Base-by-base conservation (phyloP, 306 rosid species). In the Canavalia ensiformis region DNA sequence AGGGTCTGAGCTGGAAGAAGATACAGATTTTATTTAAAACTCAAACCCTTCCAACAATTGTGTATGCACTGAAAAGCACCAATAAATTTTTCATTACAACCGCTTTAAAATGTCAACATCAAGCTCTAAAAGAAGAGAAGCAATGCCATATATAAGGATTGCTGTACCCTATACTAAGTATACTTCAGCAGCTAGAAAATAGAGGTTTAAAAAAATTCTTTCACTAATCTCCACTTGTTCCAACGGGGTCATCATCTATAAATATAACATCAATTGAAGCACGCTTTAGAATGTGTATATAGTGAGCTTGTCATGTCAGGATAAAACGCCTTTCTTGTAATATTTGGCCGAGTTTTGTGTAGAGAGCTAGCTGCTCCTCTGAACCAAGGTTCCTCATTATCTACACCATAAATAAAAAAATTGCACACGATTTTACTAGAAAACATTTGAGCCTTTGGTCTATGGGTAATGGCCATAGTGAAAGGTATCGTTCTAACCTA, bases 311-410 rank as follows among this genome's bases (percentile, higher is more conserved):
- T 84, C 83, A 82, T 54, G 80, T 18, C 51, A 45, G 54, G 60
- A 84, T 80, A 3, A 87, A 50, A 65, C 71, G 78, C 81, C 91
- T 84, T 67, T 88, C 88, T 74, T 83, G 91, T 82, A 96, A 82
- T 57, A 88, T 88, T 78, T 88, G 83, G 34, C 94, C 91, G 3
- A 96, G 88, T 87, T 86, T 93, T 59, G 60, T 65, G 74, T 82
- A 92, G 8, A 96, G 97, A 87, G 80, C 65, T 79, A 67, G 91
- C 84, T 92, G 99, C 88, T 96, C 97, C 84, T 92, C 90, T n/a
- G 88, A 76, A 10, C 87, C 89, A 77, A 96, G 98, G 84, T 89
- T 90, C 86, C 92, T 88, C 87, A 81, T 49, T 78, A 96, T 89
- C 99, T 96, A 78, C 84, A 75, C 50, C 35, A 72, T 25, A 73